Percentiles rank a stretch among this genome's conserved stretches.
These are phyloP conservation scores for Kazachstania psychrophila DNA, from an alignment of 805 yeast genomes.

Conservation along the genomic window DNA sequence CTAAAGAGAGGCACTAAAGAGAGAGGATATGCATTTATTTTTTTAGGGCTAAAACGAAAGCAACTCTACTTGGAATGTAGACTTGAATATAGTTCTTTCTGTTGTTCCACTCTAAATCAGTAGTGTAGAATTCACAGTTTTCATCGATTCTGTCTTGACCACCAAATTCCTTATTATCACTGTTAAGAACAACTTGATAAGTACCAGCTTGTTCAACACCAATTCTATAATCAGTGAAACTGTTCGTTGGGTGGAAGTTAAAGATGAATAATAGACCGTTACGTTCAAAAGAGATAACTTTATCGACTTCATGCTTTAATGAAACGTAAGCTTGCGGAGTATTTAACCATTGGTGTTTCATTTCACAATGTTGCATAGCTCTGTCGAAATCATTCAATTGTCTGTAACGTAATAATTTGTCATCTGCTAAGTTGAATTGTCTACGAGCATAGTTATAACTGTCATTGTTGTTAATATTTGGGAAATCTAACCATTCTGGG, in stretches of 20 bases:
- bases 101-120: constrained; percentile 70
- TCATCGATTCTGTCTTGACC: constrained; percentile 71
- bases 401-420: constrained; percentile 69
- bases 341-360: constrained; percentile 60
- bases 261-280: constrained; percentile 76
- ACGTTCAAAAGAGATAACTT: constrained; percentile 81
- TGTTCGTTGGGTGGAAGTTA: constrained; percentile 81
- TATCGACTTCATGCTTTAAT: constrained; percentile 80
- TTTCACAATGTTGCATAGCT: constrained; percentile 73
- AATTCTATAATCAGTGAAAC: constrained; percentile 77
- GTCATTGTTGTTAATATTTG: constrained; percentile 78
- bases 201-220: constrained; percentile 80
- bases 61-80: constrained; percentile 70
- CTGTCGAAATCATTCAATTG: constrained; percentile 73
- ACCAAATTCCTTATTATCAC: constrained; percentile 65
- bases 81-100: constrained; percentile 71
- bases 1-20: no score
- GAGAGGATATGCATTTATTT: constrained; percentile 4
- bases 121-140: constrained; percentile 51
- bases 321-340: constrained; percentile 76
- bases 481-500: constrained; percentile 98
- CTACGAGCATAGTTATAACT: constrained; percentile 91
- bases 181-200: constrained; percentile 64
- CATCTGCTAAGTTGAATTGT: constrained; percentile 82
- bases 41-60: constrained; percentile 45